Base-by-base conservation (phyloP, 2,329 filamentous ascomycete species). In the Hymenoscyphus linearis region DNA sequence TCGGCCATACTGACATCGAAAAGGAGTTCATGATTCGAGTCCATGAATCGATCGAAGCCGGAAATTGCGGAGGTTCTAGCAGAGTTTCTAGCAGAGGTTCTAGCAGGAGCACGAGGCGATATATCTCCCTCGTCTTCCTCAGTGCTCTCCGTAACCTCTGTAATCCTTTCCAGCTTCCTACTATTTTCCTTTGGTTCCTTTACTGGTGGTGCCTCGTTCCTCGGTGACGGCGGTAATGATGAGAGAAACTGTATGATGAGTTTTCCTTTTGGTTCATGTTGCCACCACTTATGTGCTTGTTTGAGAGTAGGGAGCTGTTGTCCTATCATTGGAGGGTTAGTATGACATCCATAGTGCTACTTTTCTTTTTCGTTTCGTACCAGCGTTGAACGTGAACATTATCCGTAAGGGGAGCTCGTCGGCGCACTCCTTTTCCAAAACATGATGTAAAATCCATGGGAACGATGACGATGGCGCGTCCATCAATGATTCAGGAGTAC, bases 361-460 rank as follows among this genome's bases (percentile, higher is more conserved):
- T 31, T 34, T 14, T 4, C 10, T n/a, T 44, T 26, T 35, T 50
- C 65, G n/a, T 26, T 35, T 50, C 65, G n/a, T 67, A 69, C 69
- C 68, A 26, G 67, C 57, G 59, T 70, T 71, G 55, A 69, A 69
- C 5, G 67, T 65, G 26, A 69, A 71, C 69, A 71, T 71, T 27
- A 66, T 69, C n/a, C 65, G 65, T 2, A 69, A 57, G 9, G 69
- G 65, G 25, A 70, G 52, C 55, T 70, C 65, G 31, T 55, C 57
- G 2, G 62, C 59, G 14, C 64, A 26, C 26, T 64, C 37, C 4
- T 59, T 59, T 56, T 66, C 57, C 44, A 69, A 55, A n/a, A 70
- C 60, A 55, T 67, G 64, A 52, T 67, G 58, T 9, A 71, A 54
- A 34, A 70, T 69, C 68, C 66, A 70, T 37, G 67, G 67, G 13